Evolutionary conservation across 768 basidiomycete genomes (phyloP).

Genomic region (Leccinum arenicola): DNA sequence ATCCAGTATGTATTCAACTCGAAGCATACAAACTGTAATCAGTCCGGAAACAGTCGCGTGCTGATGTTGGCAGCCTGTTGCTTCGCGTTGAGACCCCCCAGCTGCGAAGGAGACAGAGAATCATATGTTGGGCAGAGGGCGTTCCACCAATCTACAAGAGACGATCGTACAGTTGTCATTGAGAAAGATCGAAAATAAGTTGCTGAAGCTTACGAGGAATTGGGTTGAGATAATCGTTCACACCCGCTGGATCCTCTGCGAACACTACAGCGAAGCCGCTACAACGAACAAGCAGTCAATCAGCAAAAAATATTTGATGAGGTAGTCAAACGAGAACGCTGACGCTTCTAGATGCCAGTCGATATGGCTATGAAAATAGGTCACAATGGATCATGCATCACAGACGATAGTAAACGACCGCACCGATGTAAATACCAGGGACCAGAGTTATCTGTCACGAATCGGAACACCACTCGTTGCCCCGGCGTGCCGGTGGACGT

Average conservation of each 20-base stretch:
- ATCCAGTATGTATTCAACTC: neutral
- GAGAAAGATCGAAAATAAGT: neutral
- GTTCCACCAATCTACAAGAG: conserved; percentile 22
- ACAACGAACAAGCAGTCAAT: neutral
- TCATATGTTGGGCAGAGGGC: conserved; percentile 25
- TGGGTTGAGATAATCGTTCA: conserved; percentile 7
- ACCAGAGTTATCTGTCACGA: neutral
- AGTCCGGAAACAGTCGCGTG: conserved; percentile 17
- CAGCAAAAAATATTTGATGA: neutral
- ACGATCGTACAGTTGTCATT: neutral
- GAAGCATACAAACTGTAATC: neutral
- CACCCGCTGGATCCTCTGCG: conserved; percentile 24
- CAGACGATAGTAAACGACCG: neutral
- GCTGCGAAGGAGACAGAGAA: conserved; percentile 17
- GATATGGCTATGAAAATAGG: conserved; percentile 21
- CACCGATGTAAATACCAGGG: conserved; percentile 30
- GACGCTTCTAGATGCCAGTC: conserved; percentile 30
- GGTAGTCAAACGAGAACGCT: neutral
- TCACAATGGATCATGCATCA: neutral
- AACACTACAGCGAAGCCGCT: conserved; percentile 30
- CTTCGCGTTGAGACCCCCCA: conserved; percentile 17
- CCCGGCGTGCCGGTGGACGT: neutral
- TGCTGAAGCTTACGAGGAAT: conserved; percentile 12
- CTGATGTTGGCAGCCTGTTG: conserved; percentile 22
- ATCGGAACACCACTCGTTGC: neutral